Evolutionary conservation across 2,329 filamentous ascomycete species (phyloP), one percentile per base, ranked within the genome.

Genomic region (Fusarium guadeloupense): DNA sequence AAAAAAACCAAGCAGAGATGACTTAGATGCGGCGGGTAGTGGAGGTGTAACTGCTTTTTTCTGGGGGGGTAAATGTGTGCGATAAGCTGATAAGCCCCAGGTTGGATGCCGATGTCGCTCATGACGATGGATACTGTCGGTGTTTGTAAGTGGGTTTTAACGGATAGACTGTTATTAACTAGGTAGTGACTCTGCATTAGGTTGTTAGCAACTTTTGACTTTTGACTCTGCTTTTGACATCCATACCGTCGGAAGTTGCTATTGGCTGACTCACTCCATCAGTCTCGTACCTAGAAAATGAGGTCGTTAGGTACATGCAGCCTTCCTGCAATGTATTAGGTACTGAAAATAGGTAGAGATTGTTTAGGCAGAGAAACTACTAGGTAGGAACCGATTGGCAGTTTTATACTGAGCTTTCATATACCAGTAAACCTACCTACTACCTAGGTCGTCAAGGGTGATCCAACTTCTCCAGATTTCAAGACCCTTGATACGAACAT

Each of bases 21-120:
- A 54, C 45, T 54, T 54, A 59, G 56, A 69, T 65, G 46, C 17
- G 26, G n/a, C 48, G 51, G 59, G 44, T 42, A 63, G 49, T 56
- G 50, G 62, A 61, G 56, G 61, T 64, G 41, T 38, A 48, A 20
- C 51, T 47, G 33, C 42, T 52, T 49, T 58, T 57, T 50, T 55
- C 49, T 31, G 19, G 35, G 30, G 28, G 33, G 42, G 25, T 25
- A 9, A 45, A 44, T 49, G 54, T 61, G 55, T 20, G 25, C 55
- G 68, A 70, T 70, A 70, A 70, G 55, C 64, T 44, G 68, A 70
- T 70, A 70, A 68, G 62, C 53, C 58, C 58, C 50, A 39, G 51
- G 26, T 54, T 50, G 19, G 12, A 34, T 56, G 63, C 61, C 67
- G 67, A 60, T 64, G 53, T 69, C 67, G 67, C 67, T 52, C 26